Percentiles rank a stretch among this genome's conserved stretches.
Evolutionary conservation across 257 asterid species (phyloP).

Genomic region (Plantago major): DNA sequence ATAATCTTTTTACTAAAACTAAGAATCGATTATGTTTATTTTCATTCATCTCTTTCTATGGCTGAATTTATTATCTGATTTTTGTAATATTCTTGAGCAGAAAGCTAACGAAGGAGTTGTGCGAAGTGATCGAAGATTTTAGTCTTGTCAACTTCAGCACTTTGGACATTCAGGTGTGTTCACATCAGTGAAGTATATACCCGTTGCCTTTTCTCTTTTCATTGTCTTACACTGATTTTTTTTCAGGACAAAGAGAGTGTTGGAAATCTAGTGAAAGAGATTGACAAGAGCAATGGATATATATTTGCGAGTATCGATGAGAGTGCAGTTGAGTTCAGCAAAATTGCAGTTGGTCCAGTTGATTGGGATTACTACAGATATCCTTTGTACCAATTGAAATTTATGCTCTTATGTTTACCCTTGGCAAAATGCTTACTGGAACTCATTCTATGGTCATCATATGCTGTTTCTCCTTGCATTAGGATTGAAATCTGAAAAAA

Average conservation of each 20-base stretch:
- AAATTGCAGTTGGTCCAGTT: conserved; percentile 75
- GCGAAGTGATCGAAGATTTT: conserved; percentile 80
- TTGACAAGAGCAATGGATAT: conserved; percentile 93
- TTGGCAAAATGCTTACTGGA: neutral
- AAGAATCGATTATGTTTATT: neutral
- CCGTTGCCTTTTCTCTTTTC: neutral
- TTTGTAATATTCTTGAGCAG: conserved; percentile 32
- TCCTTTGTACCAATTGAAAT: conserved; percentile 45
- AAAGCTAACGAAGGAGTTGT: conserved; percentile 89
- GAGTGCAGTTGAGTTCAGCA: conserved; percentile 89
- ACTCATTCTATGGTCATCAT: neutral
- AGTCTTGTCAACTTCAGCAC: conserved; percentile 79
- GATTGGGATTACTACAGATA: conserved; percentile 97
- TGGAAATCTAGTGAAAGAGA: conserved; percentile 78
- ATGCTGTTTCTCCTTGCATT: neutral
- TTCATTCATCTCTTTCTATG: neutral
- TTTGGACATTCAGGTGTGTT: conserved; percentile 81
- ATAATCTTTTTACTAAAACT: too few species aligned
- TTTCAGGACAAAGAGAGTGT: conserved; percentile 93
- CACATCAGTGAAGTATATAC: conserved; percentile 3
- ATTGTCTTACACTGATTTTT: conserved; percentile 13
- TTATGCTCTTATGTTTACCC: conserved; percentile 1
- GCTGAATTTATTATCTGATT: neutral
- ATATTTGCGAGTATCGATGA: conserved; percentile 83
- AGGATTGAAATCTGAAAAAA: too few species aligned